Base-by-base conservation (phyloP, 768 basidiomycete species). In the Tricholoma flavovirens region DNA sequence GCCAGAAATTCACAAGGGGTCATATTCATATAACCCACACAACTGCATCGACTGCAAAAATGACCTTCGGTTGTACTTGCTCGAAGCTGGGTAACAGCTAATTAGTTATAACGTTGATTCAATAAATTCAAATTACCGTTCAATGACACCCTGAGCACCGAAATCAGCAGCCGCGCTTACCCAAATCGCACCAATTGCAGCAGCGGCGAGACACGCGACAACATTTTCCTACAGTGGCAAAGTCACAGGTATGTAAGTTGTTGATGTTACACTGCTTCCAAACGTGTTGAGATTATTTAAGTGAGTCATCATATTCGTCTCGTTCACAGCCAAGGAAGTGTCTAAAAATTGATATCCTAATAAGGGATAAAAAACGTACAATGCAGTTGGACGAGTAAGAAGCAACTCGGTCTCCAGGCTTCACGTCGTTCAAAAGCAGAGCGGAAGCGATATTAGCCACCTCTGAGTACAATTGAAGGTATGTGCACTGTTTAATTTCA, bases 131-230 rank as follows among this genome's bases (percentile, higher is more conserved):
- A 63, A 70, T 57, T 62, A 84, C 78, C 90, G 78, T 70, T 93
- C 88, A 42, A 86, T 71, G 2, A 89, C 87, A 9, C 90, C 90
- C 58, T 83, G 79, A 17, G 86, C 73, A n/a, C 86, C 90, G 69
- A 92, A 91, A 69, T 92, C 90, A 14, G 88, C 83, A 15, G 89
- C 87, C 12, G 87, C 88, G 63, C 83, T 84, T 43, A 89, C 88
- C 86, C 88, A 93, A 42, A 92, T 87, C n/a, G 78, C 88, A 46
- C 84, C 89, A 51, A 90, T 72, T 19, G 88, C 87, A 36, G 84
- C 73, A 15, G 86, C 77, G 6, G 87, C 87, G 24, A 89, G 78
- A 67, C 82, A 86, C 1, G 83, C 81, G 15, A 75, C 83, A 5
- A 86, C 79, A 61, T 83, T 87, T 72, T 88, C 87, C 86, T 88